Evolutionary conservation across 1,139 yeast genomes (phyloP), one percentile per base, ranked within the genome.

Genomic region (Sugiyamaella castrensis): DNA sequence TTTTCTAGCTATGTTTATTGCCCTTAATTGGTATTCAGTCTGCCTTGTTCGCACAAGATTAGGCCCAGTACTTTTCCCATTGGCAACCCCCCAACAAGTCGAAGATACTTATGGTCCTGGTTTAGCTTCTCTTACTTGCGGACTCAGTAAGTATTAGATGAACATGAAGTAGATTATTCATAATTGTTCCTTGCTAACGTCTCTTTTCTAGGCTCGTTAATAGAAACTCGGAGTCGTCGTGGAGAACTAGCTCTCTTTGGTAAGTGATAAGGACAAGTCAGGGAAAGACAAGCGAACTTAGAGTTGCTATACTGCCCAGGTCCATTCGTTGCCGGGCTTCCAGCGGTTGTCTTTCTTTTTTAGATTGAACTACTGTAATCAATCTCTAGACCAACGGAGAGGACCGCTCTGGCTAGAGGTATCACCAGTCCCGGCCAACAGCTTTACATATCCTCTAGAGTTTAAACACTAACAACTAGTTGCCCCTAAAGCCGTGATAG

Each of bases 191-290:
- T 19, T 19, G 24, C 24, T 19, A 19, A 19, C 24, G 3, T 19
- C 5, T 19, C 5, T 19, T 19, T 40, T 32, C 3, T 29, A 43
- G 47, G 47, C 40, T 64, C 72, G 7, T 57, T 71, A 26, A 56
- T 72, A 7, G 76, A 73, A 51, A 64, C 59, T 13, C 60, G 69
- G 1, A 59, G 60, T 44, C 58, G 77, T 30, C 62, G 75, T 33
- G 69, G 73, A 26, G 77, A 73, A 53, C 66, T 73, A 50, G 69
- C 75, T 0, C 58, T 73, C 15, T 73, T 72, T 58, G 24, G 24
- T 19, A 19, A 19, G 24, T 19, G 5, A 19, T 19, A 19, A 19
- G 24, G 3, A 19, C 24, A 5, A 19, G 24, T 3, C 24, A n/a
- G n/a, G n/a, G n/a, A n/a, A n/a, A n/a, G n/a, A n/a, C n/a, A n/a